A percentile compares a stretch with the other conserved stretches of the same genome.
Evolutionary conservation across 805 yeast genomes (phyloP).

Genomic region (Cyberlindnera americana): DNA sequence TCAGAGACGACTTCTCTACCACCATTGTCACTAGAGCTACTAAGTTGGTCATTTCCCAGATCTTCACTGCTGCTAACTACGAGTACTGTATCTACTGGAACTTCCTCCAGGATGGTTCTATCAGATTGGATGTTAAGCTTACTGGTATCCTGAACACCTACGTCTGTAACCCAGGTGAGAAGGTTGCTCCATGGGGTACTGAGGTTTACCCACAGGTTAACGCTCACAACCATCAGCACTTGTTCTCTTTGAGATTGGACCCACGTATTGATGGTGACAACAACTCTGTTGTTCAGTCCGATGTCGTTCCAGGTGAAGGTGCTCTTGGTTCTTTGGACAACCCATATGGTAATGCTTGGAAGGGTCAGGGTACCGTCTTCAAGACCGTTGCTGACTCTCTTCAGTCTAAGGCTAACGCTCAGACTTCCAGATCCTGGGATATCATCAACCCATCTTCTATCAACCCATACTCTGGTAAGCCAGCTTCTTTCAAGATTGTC

Average conservation of each 20-base stretch:
- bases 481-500: conserved; percentile 72
- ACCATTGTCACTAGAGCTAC: conserved; percentile 74
- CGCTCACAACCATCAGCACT: conserved; percentile 86
- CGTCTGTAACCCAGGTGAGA: conserved; percentile 60
- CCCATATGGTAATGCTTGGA: conserved; percentile 76
- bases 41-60: conserved; percentile 69
- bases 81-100: conserved; percentile 84
- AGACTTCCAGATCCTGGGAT: conserved; percentile 74
- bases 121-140: conserved; percentile 72
- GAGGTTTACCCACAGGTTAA: conserved; percentile 74
- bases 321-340: conserved; percentile 67
- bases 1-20: conserved; percentile 75
- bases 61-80: conserved; percentile 77
- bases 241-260: conserved; percentile 72
- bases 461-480: conserved; percentile 70
- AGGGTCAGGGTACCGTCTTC: conserved; percentile 59
- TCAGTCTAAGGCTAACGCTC: conserved; percentile 50
- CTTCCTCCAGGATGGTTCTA: conserved; percentile 80
- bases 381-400: conserved; percentile 66
- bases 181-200: conserved; percentile 74
- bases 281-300: conserved; percentile 67
- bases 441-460: conserved; percentile 65
- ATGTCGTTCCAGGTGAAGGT: conserved; percentile 55
- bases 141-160: conserved; percentile 82
- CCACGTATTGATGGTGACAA: conserved; percentile 80